phyloP scores from a whole-genome alignment of 139 green algal species.

The Coelastrella sp. region DNA sequence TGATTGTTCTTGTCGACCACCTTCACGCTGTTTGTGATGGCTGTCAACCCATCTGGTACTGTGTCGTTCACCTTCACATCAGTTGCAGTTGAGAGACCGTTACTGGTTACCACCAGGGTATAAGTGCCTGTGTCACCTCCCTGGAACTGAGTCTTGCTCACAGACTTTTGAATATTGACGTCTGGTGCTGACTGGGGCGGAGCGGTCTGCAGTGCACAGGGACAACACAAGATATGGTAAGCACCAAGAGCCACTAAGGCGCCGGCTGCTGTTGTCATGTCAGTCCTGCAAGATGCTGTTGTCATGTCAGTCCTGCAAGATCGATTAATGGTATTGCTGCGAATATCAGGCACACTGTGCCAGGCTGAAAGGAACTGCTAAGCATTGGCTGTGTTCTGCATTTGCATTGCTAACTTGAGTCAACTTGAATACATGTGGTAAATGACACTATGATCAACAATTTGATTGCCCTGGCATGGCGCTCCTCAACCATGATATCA shows the following conservation, averaged over 20 bases:
- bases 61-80: background rate
- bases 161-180: background rate
- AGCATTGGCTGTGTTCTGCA: too few species aligned
- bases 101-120: background rate
- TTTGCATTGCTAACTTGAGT: too few species aligned
- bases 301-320: too few species aligned
- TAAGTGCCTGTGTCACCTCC: background rate
- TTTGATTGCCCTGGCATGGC: too few species aligned
- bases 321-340: too few species aligned
- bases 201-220: background rate
- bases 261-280: background rate
- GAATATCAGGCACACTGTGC: too few species aligned
- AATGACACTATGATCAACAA: too few species aligned
- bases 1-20: background rate
- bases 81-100: background rate
- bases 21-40: background rate
- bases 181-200: background rate
- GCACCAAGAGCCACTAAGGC: background rate
- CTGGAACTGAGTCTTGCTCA: background rate
- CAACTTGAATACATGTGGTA: too few species aligned
- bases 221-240: background rate
- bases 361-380: too few species aligned
- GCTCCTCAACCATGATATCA: too few species aligned
- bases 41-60: background rate
- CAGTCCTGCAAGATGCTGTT: background rate